Evolutionary conservation across 2,329 filamentous ascomycete species (phyloP), one percentile per base, ranked within the genome.

Genomic region (Hypoxylon sp.): DNA sequence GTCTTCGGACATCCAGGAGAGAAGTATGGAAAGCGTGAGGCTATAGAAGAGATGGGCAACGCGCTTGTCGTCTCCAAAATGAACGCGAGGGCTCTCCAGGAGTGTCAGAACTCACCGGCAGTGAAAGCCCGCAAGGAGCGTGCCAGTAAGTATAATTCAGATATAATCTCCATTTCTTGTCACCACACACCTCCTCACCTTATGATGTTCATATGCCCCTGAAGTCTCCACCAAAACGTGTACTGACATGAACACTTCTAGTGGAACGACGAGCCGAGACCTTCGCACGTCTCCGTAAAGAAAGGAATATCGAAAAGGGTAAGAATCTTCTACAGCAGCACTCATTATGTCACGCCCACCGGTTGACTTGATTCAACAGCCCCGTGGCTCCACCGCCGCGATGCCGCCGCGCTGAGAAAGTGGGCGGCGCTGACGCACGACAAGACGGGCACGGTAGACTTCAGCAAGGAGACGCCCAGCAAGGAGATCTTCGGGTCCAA

Each of bases 391-490:
- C 76, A 79, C 71, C 79, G 81, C 44, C 77, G 81, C 4, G 76
- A 79, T 40, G 75, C 78, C 1, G 79, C 75, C n/a, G 74, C 79
- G 4, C 76, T 83, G 2, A 72, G 77, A 54, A 76, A 79, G 59
- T 82, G 79, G 78, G 80, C 80, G 46, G 76, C 76, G 0, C 58
- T 79, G 51, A 75, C 79, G 44, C 81, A 83, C 72, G 78, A 83
- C 72, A 76, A 76, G 71, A 82, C 81, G 3, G 77, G 74, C 0
- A 49, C 74, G 8, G 54, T 79, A 17, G 69, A 77, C 57, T 75
- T 77, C 57, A 77, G 73, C 27, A 76, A 75, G 25, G 76, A 79
- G 14, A 78, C 77, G 1, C 76, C 76, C 4, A 73, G 65, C 58
- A 66, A 68, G 6, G 76, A 77, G 14, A 74, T 83, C 61, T 83